phyloP scores from a whole-genome alignment of 495 filamentous ascomycete genomes.

The Echria macrotheca region DNA sequence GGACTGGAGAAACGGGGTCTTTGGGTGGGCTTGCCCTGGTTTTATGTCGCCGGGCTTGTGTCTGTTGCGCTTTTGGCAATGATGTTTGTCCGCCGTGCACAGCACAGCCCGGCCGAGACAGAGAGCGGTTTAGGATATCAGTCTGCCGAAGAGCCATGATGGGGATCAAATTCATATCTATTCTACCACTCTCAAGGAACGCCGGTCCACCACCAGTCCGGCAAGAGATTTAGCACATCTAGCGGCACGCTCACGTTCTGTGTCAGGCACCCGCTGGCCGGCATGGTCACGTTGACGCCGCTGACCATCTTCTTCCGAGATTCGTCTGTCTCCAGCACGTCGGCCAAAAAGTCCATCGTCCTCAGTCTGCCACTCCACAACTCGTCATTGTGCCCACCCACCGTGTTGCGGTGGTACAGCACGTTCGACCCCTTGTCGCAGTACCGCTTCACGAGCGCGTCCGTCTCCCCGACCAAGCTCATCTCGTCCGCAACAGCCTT shows the following conservation, averaged over 20 bases:
- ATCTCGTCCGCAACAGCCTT: conserved; percentile 48
- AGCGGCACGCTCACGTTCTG: conserved; percentile 17
- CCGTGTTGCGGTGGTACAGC: conserved; percentile 36
- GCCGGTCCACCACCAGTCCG: conserved; percentile 18
- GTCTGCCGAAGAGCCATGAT: not conserved
- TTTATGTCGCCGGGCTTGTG: conserved; percentile 3
- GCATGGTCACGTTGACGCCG: conserved; percentile 9
- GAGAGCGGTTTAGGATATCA: conserved; percentile 2
- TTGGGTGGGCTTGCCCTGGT: conserved; percentile 11
- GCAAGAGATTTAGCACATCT: conserved; percentile 12
- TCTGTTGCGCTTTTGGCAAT: not conserved
- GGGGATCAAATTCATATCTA: not conserved
- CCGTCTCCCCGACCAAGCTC: conserved; percentile 38
- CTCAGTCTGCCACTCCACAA: conserved; percentile 20
- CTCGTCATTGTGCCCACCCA: conserved; percentile 32
- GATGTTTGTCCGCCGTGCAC: not conserved
- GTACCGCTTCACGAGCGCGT: conserved; percentile 38
- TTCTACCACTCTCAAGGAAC: conserved; percentile 1
- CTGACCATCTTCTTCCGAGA: not conserved
- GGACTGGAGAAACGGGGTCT: conserved; percentile 4
- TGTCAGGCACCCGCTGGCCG: conserved; percentile 10
- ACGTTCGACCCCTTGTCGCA: conserved; percentile 33
- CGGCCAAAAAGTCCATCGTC: conserved; percentile 18
- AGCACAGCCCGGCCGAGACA: not conserved
- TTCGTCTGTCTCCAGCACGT: conserved; percentile 15